A percentile compares a stretch with the other conserved stretches of the same genome.
phyloP scores from a whole-genome alignment of 139 green algal species.

The Mychonastes homosphaera region DNA sequence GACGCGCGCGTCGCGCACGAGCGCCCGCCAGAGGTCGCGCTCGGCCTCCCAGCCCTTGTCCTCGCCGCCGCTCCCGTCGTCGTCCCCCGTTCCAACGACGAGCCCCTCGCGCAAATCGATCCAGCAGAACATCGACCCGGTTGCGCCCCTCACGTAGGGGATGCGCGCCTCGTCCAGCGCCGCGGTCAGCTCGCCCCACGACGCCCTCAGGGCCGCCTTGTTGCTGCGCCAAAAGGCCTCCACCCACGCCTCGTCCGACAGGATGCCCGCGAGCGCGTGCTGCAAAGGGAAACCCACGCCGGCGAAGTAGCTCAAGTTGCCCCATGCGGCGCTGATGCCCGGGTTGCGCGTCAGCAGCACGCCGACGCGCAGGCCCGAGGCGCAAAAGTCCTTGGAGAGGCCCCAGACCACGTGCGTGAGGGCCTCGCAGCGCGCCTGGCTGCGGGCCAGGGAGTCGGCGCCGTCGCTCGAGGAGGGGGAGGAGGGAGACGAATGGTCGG shows the following conservation, averaged over 20 bases:
- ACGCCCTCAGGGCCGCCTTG: conserved; percentile 18
- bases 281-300: conserved; percentile 25
- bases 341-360: conserved; percentile 45
- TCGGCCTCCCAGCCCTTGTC: conserved; percentile 51
- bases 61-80: too few relatives aligned
- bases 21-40: conserved; percentile 36
- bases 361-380: conserved; percentile 56
- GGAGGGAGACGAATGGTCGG: neutral
- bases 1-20: neutral
- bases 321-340: conserved; percentile 26
- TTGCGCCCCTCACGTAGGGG: conserved; percentile 30
- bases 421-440: too few relatives aligned
- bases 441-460: neutral
- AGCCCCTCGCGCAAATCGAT: conserved; percentile 43
- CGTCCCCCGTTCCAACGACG: neutral
- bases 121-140: conserved; percentile 69
- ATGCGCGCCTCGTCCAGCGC: conserved; percentile 37
- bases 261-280: conserved; percentile 28
- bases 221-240: conserved; percentile 43
- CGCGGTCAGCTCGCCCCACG: conserved; percentile 38
- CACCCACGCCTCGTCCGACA: conserved; percentile 44
- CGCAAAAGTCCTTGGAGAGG: conserved; percentile 44
- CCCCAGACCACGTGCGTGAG: conserved; percentile 45
- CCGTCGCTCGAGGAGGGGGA: neutral
- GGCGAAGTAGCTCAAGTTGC: conserved; percentile 47